Percentiles rank a stretch among this genome's conserved stretches.
phyloP scores from a whole-genome alignment of 2,329 filamentous ascomycete species.

The Uncinocarpus reesii region DNA sequence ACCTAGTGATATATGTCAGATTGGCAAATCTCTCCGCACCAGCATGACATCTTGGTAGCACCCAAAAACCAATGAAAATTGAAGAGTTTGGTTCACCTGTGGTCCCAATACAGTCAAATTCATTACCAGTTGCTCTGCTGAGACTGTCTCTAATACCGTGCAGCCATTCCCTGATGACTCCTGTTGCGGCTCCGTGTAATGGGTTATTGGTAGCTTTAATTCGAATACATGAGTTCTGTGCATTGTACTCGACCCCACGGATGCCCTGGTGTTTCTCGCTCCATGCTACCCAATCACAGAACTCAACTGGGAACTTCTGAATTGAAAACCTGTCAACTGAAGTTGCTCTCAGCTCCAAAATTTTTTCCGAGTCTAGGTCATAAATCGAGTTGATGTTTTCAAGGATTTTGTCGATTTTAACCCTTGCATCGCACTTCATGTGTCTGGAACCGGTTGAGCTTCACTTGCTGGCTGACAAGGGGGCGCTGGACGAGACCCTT shows the following conservation, averaged over 20 bases:
- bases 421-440: slow-evolving; percentile 12
- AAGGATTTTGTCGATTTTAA: slow-evolving; percentile 11
- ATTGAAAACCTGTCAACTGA: slow-evolving; percentile 14
- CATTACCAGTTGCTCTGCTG: slow-evolving; percentile 2
- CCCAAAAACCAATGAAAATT: slow-evolving; percentile 1
- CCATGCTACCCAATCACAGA: slow-evolving; percentile 12
- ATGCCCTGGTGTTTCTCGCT: slow-evolving; percentile 11
- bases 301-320: slow-evolving; percentile 12
- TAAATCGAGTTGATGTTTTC: slow-evolving; percentile 12
- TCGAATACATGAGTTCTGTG: slow-evolving; percentile 8
- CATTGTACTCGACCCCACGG: slow-evolving; percentile 11
- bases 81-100: slow-evolving; percentile 7
- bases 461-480: slow-evolving; percentile 3
- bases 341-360: slow-evolving; percentile 11
- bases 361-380: slow-evolving; percentile 12
- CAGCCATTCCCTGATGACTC: slow-evolving; percentile 9
- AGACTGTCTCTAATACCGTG: slow-evolving; percentile 3
- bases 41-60: background rate
- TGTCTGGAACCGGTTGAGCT: background rate
- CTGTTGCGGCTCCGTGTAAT: slow-evolving; percentile 10
- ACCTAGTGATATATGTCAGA: slow-evolving; percentile 7
- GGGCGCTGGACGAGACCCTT: slow-evolving; percentile 4
- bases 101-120: slow-evolving; percentile 8
- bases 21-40: slow-evolving; percentile 1
- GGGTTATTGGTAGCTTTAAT: slow-evolving; percentile 12